These are phyloP conservation scores for Calocybe gambosa DNA, from an alignment of 1,284 basidiomycete species.

Conservation along the genomic window DNA sequence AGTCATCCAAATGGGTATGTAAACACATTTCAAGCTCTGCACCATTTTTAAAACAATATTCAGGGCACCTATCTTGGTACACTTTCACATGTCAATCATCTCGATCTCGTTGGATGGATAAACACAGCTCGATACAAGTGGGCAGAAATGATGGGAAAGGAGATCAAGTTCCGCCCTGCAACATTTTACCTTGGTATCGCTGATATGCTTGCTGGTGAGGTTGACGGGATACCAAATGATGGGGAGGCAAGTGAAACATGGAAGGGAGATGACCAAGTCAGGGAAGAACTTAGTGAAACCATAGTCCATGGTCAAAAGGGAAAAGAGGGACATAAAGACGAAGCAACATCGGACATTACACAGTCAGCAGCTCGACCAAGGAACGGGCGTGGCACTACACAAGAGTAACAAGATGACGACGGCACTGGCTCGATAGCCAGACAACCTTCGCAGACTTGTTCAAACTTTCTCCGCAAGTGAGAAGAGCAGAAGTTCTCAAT, in stretches of 20 bases:
- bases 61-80: constrained; percentile 86
- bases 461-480: not conserved
- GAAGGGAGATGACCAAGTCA: constrained; percentile 12
- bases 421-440: too few relatives aligned
- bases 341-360: not conserved
- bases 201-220: constrained; percentile 65
- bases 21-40: not conserved
- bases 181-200: constrained; percentile 84
- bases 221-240: constrained; percentile 39
- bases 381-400: not conserved
- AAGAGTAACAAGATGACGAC: not conserved
- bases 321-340: not conserved
- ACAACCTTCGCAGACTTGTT: not conserved
- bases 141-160: constrained; percentile 81
- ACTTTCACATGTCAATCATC: constrained; percentile 84
- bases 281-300: constrained; percentile 11
- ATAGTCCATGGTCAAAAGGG: constrained; percentile 1
- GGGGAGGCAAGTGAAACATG: constrained; percentile 14
- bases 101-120: constrained; percentile 85
- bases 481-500: too few relatives aligned
- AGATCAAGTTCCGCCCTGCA: constrained; percentile 83
- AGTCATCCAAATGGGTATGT: constrained; percentile 76
- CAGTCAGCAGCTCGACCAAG: not conserved
- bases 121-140: constrained; percentile 80
- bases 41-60: constrained; percentile 3